phyloP scores from a whole-genome alignment of 805 yeast species.

The Candida ovalis region DNA sequence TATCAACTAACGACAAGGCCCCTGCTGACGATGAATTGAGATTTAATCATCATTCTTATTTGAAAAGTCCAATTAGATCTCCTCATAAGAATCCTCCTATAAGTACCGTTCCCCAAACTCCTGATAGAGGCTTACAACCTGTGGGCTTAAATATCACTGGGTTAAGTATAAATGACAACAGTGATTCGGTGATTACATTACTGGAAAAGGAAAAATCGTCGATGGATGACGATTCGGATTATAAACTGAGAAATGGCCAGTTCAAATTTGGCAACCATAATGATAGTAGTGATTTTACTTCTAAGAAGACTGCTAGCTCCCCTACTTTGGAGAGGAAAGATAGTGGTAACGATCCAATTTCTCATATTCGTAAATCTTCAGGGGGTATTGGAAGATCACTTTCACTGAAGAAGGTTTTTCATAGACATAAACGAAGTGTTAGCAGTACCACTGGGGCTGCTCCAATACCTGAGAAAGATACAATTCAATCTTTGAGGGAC shows the following conservation, averaged over 20 bases:
- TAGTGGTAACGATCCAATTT: not conserved
- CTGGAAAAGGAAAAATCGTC: not conserved
- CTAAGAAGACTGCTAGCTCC: not conserved
- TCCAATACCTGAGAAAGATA: conserved; percentile 6
- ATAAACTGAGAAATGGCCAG: conserved; percentile 9
- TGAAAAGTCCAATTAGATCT: conserved; percentile 14
- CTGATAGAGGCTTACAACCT: conserved; percentile 6
- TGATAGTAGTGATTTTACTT: not conserved
- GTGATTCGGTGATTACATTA: conserved; percentile 3
- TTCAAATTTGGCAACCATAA: conserved; percentile 17
- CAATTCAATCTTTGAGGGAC: conserved; percentile 13
- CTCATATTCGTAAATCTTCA: conserved; percentile 18
- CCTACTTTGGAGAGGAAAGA: not conserved
- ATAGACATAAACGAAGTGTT: conserved; percentile 26
- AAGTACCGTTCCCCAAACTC: conserved; percentile 15
- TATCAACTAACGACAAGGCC: not conserved
- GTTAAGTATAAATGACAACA: conserved; percentile 2
- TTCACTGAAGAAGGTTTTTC: conserved; percentile 21
- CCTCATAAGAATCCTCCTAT: conserved; percentile 13
- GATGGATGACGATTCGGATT: conserved; percentile 9
- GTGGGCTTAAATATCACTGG: conserved; percentile 25
- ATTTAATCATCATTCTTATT: conserved; percentile 1
- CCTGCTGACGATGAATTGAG: conserved; percentile 1
- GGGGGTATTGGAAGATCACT: conserved; percentile 22
- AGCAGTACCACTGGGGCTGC: conserved; percentile 16